Base-by-base conservation (phyloP, 257 asterid genomes). In the Jaltomata sinuosa region DNA sequence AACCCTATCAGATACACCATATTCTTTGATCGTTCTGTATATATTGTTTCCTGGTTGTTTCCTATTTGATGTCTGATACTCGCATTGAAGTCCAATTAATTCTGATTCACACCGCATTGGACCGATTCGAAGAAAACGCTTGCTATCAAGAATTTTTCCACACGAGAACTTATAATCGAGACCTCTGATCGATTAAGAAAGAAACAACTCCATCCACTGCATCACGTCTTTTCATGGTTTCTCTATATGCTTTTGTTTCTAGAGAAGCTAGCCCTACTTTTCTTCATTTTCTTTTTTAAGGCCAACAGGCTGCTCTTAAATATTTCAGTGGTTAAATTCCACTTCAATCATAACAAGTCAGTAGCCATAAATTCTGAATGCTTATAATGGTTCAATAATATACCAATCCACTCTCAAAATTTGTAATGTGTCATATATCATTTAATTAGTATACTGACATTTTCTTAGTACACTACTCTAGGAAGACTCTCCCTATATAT, bases 61-160 rank as follows among this genome's bases (percentile, higher is more conserved):
- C n/a, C n/a, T n/a, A n/a, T n/a, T n/a, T n/a, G n/a, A n/a, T n/a
- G n/a, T n/a, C n/a, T n/a, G n/a, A n/a, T 59, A 59, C 11, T 0
- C 5, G 0, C 11, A 61, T 25, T 59, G 2, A 16, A 10, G 0
- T 22, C 22, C 1, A 0, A 59, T 11, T 61, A 61, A 11, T 12
- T 61, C 0, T 1, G 14, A 61, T 11, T 25, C 0, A 0, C 1
- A 22, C 10, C 2, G 16, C 1, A n/a, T n/a, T n/a, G 4, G 2
- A n/a, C 12, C 1, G 21, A 55, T 1, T 55, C 8, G 11, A 21
- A 55, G 27, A 59, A 59, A 59, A 11, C 5, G 2, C 4, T 59
- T 59, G 0, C 1, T 59, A 22, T 22, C 1, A 3, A 11, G 5
- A 2, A 12, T 0, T 47, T 47, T 47, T 47, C 11, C 3, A 47